Conservation (phyloP, 257 asterid genomes). For the Gardenia jasminoides region DNA sequence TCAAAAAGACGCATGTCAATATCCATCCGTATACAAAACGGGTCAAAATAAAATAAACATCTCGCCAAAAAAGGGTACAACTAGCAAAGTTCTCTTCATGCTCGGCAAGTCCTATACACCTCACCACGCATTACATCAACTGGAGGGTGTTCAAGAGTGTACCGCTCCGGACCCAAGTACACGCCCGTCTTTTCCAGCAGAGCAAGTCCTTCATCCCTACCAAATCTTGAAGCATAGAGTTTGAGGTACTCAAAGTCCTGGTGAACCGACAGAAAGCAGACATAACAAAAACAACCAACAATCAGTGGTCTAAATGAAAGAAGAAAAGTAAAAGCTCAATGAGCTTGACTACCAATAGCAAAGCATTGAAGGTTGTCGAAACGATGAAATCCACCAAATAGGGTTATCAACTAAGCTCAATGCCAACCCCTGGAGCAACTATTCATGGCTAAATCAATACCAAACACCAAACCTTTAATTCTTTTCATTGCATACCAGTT, state of each 20-base stretch:
- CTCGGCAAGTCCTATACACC: slow-evolving; percentile 73
- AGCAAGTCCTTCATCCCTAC: slow-evolving; percentile 77
- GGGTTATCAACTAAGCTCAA: neutral
- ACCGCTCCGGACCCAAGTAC: slow-evolving; percentile 84
- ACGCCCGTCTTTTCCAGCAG: slow-evolving; percentile 85
- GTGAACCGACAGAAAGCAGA: neutral
- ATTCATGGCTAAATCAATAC: neutral
- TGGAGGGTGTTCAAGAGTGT: slow-evolving; percentile 82
- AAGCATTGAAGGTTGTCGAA: neutral
- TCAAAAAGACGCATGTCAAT: neutral
- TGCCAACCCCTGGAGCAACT: neutral
- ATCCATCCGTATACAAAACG: neutral
- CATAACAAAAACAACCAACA: neutral
- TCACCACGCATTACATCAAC: slow-evolving; percentile 88
- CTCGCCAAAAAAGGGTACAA: neutral
- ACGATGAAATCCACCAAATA: neutral
- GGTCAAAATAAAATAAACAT: neutral
- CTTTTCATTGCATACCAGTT: neutral
- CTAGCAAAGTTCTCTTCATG: slow-evolving; percentile 29
- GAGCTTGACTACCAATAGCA: neutral
- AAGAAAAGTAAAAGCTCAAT: neutral
- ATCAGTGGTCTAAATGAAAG: neutral
- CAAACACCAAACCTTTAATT: neutral
- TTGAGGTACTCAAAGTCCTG: slow-evolving; percentile 88
- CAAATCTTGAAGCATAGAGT: slow-evolving; percentile 74